Evolutionary conservation across 2,329 filamentous ascomycete species (phyloP), one percentile per base, ranked within the genome.

Genomic region (Aspergillus eucalypticola): DNA sequence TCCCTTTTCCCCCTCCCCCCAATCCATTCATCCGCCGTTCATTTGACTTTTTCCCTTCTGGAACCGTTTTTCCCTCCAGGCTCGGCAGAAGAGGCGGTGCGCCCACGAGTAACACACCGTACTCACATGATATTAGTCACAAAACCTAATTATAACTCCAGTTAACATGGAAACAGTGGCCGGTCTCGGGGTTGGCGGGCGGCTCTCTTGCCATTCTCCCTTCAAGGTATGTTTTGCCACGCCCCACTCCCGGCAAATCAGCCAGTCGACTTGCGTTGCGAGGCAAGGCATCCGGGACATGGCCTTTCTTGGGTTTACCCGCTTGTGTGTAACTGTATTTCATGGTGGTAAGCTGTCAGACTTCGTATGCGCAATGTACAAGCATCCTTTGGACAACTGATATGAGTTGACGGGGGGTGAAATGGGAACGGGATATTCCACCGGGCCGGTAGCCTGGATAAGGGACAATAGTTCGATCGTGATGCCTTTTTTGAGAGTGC

Each of bases 201-300:
- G 59, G 54, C 44, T 58, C 60, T 62, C 54, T 55, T 58, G 54
- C 64, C 32, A 60, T 60, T 64, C 69, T 66, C 29, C 58, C 55
- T 63, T 72, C 69, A 73, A 35, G 69, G 42, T 69, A 70, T 62
- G 61, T 67, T 71, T 72, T 71, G 72, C 72, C 72, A 74, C 72
- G 70, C 67, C 69, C 70, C 66, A 69, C 71, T 17, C 11, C 39
- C 39, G 25, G 42, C 41, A 55, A 35, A 29, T 42, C 39, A 27
- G n/a, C 42, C 42, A 32, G 19, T 38, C 35, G 49, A 17, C n/a
- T 41, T 23, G 39, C 44, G 56, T 39, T 49, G 49, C 5, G 23
- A 29, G 25, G 46, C 46, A 50, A 50, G 25, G 25, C 44, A 25
- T 13, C 21, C 11, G 13, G 13, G 23, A 23, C n/a, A 50, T 17